These are phyloP conservation scores for Bassia scoparia DNA, from an alignment of 148 eudicot species.

Conservation along the genomic window DNA sequence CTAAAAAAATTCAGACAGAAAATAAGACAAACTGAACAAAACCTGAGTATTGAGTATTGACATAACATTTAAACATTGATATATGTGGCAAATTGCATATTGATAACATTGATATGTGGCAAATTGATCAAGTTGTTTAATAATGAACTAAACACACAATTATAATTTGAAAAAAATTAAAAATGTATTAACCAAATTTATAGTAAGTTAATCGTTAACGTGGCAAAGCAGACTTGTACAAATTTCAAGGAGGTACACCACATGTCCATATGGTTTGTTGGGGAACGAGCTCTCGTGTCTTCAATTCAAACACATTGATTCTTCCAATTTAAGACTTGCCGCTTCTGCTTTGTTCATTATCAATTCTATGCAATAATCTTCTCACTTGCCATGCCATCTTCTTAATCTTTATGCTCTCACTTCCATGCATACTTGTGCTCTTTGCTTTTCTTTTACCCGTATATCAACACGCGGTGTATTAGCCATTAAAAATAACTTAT, in stretches of 20 bases:
- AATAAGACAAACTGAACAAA: too few relatives aligned
- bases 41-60: too few relatives aligned
- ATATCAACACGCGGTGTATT: too few relatives aligned
- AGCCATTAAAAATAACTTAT: too few relatives aligned
- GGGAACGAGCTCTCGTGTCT: slow-evolving; percentile 32
- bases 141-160: too few relatives aligned
- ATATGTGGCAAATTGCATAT: too few relatives aligned
- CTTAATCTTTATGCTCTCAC: slow-evolving; percentile 40
- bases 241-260: slow-evolving; percentile 27
- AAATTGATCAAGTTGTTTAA: too few relatives aligned
- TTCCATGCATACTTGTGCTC: slow-evolving; percentile 34
- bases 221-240: slow-evolving; percentile 21
- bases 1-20: too few relatives aligned
- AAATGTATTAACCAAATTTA: neutral
- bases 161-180: too few relatives aligned
- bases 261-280: slow-evolving; percentile 23
- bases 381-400: slow-evolving; percentile 29
- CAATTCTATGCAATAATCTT: slow-evolving; percentile 31
- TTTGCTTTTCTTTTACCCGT: too few relatives aligned
- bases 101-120: too few relatives aligned
- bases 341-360: slow-evolving; percentile 15
- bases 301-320: neutral
- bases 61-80: too few relatives aligned
- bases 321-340: neutral
- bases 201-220: neutral